Base-by-base conservation (phyloP, 805 yeast species). In the Brettanomyces anomalus region DNA sequence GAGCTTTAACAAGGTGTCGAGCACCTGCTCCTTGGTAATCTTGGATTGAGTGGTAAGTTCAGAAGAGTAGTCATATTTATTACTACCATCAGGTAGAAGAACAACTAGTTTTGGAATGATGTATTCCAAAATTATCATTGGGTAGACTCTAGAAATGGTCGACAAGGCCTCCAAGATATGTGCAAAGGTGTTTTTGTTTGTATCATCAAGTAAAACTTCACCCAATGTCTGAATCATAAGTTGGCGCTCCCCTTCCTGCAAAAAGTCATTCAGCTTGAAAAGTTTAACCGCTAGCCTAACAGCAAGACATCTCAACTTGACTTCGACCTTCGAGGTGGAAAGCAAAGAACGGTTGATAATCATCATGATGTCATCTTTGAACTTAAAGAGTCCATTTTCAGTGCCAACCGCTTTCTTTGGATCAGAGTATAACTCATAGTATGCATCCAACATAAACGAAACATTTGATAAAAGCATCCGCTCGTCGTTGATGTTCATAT, bases 311-410 rank as follows among this genome's bases (percentile, higher is more conserved):
- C 87, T 71, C 44, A 87, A 67, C 1, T 88, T 76, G 10, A 79
- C 79, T 52, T 85, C 96, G 26, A 76, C 63, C 30, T 70, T 71
- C 0, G 95, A 77, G 0, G 85, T 71, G 0, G 82, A 72, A 56
- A 81, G 74, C 39, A 89, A 66, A 4, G 85, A 71, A 53, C 76
- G 80, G n/a, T 88, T 78, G 49, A 86, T 58, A 36, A 81, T 65
- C 42, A 79, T 75, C 26, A 88, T 61, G 14, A 89, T 65, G 33
- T 78, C 78, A 52, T 88, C 95, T 47, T 83, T 79, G 57, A 64
- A 74, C 6, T 57, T 50, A 14, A 60, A 50, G 41, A 85, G 57
- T 7, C 68, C 60, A 46, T 70, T 72, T 10, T 42, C 36, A 18
- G 48, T 48, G 7, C 47, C 32, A 11, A 40, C 39, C 15, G 40